These are phyloP conservation scores for Rhizopogon roseolus DNA, from an alignment of 768 basidiomycete genomes.

Conservation along the genomic window DNA sequence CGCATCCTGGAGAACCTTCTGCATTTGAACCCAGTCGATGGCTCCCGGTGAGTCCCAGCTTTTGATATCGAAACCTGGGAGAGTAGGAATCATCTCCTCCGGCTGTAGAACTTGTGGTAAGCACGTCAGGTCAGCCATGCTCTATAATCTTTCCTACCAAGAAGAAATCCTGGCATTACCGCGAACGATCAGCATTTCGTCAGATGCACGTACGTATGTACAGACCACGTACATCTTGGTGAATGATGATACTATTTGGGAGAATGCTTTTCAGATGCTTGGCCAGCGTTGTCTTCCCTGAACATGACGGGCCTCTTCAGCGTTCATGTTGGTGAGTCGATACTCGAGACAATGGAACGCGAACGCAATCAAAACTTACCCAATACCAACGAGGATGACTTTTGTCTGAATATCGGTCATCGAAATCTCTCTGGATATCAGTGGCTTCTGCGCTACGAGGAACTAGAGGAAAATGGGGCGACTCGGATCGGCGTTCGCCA, in stretches of 20 bases:
- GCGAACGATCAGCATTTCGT: conserved; percentile 5
- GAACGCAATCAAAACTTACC: conserved; percentile 28
- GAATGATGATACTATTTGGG: conserved; percentile 78
- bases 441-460: neutral
- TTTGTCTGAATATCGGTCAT: conserved; percentile 16
- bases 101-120: conserved; percentile 11
- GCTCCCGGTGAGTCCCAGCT: conserved; percentile 98
- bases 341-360: neutral
- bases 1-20: conserved; percentile 55
- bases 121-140: neutral
- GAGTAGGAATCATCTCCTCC: conserved; percentile 30
- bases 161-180: conserved; percentile 69
- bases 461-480: neutral
- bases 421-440: neutral
- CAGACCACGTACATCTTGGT: conserved; percentile 73
- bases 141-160: conserved; percentile 49
- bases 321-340: neutral
- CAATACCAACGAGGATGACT: conserved; percentile 46
- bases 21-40: conserved; percentile 78
- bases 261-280: conserved; percentile 76
- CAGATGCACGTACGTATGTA: neutral
- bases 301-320: conserved; percentile 82
- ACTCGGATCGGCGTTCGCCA: neutral
- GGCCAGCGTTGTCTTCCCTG: conserved; percentile 95
- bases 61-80: conserved; percentile 57